These are phyloP conservation scores for Suillus tomentosus DNA, from an alignment of 768 basidiomycete species.

Conservation along the genomic window DNA sequence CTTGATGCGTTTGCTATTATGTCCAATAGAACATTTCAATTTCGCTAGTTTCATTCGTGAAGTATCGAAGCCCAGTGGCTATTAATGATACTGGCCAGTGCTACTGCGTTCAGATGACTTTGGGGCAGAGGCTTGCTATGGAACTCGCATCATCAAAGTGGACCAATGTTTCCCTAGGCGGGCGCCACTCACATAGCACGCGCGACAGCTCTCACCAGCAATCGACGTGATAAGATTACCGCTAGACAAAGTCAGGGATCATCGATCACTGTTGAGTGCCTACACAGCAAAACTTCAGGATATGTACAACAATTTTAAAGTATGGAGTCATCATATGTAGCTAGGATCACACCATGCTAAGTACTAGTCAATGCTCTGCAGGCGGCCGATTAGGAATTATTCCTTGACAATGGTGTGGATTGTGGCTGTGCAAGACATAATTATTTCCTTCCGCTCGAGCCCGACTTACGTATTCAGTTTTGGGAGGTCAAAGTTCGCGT, in stretches of 20 bases:
- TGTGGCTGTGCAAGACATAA: slow-evolving; percentile 30
- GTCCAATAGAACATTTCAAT: background rate
- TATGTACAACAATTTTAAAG: background rate
- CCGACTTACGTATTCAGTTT: slow-evolving; percentile 31
- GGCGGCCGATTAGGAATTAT: background rate
- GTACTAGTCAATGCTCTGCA: background rate
- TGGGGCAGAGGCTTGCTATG: background rate
- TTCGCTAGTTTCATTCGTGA: background rate
- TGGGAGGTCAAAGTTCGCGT: slow-evolving; percentile 8
- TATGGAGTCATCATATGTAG: background rate
- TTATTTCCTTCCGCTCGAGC: slow-evolving; percentile 26
- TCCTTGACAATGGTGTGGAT: slow-evolving; percentile 6
- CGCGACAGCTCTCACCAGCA: background rate
- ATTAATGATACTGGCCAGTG: background rate
- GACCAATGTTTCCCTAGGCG: background rate
- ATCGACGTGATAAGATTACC: background rate
- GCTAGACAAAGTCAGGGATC: background rate
- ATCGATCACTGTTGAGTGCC: background rate
- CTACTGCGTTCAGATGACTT: background rate
- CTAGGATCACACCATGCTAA: background rate
- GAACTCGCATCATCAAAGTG: background rate
- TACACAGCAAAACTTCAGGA: background rate
- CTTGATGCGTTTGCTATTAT: slow-evolving; percentile 2
- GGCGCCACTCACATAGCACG: background rate
- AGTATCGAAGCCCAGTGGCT: background rate